Evolutionary conservation across 2,329 filamentous ascomycete genomes (phyloP), one percentile per base, ranked within the genome.

Genomic region (Stagonosporopsis cucurbitacearum): DNA sequence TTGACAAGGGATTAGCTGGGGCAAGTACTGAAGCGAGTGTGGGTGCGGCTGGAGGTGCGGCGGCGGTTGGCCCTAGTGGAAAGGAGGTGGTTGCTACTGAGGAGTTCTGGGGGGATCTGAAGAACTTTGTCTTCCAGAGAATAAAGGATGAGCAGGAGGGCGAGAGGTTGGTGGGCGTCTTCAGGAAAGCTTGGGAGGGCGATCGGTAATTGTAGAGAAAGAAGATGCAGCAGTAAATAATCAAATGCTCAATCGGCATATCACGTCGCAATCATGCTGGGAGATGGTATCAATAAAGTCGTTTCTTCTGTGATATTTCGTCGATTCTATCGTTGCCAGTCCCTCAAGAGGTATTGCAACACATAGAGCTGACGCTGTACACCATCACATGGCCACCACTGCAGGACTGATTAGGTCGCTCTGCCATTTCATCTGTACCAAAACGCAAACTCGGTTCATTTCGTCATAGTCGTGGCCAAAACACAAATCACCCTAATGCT

Each of bases 81-180:
- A 77, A 77, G 50, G 84, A 84, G 25, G 82, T 89, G 19, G 71
- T 96, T 61, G 79, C 85, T 69, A 88, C 86, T 12, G 85, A 88
- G 6, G 87, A 84, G 51, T 99, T 99, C 72, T 99, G 95, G 95
- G 78, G 78, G 8, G 95, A 98, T 78, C 76, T 99, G 60, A 86
- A 87, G 70, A 89, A 85, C 0, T 98, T 94, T 75, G 73, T 99
- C 73, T 78, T 86, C 69, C 90, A 93, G 79, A 85, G 91, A 72
- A 77, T 96, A 66, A 87, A 89, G 75, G 89, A 96, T 71, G 86
- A 82, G 47, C 73, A 72, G 2, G 82, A 84, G 69, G 90, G 89
- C 0, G 84, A 85, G 63, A 84, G 86, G 66, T 74, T 94, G 67
- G 83, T 84, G 32, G 79, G 74, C 5, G 73, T 90, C 20, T 97